These are phyloP conservation scores for Patellifolia procumbens DNA, from an alignment of 179 eudicot species.

Conservation along the genomic window DNA sequence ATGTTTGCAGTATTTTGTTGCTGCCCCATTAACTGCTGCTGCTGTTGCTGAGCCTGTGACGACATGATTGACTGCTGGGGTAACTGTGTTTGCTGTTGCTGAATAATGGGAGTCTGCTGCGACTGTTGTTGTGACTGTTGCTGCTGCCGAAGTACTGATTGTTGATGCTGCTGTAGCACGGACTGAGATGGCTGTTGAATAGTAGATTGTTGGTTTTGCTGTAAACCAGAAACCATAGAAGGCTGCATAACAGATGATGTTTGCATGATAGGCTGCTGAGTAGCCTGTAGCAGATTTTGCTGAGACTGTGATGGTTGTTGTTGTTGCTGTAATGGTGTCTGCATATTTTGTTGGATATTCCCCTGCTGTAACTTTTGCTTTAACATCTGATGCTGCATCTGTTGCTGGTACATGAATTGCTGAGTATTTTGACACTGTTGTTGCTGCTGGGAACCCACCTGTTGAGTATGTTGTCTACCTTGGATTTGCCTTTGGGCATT, in stretches of 20 bases:
- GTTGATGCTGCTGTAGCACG: constrained; percentile 72
- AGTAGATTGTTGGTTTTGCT: constrained; percentile 70
- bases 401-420: constrained; percentile 64
- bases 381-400: constrained; percentile 50
- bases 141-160: constrained; percentile 67
- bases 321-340: constrained; percentile 63
- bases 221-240: constrained; percentile 58
- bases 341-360: constrained; percentile 52
- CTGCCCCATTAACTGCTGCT: constrained; percentile 62
- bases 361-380: constrained; percentile 69
- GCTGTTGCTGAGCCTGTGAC: constrained; percentile 41
- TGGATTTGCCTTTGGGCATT: constrained; percentile 76
- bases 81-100: constrained; percentile 58
- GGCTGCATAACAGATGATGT: constrained; percentile 68
- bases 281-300: constrained; percentile 50
- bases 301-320: constrained; percentile 49
- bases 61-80: constrained; percentile 52
- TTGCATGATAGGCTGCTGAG: constrained; percentile 75
- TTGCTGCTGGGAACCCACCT: constrained; percentile 59
- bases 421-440: constrained; percentile 68
- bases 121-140: constrained; percentile 58
- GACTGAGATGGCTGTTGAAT: constrained; percentile 70
- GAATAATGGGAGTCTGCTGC: constrained; percentile 51
- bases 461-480: constrained; percentile 67
- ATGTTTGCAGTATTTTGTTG: constrained; percentile 56